Percentiles rank a stretch among this genome's conserved stretches.
These are phyloP conservation scores for Glarea lozoyensis DNA, from an alignment of 495 filamentous ascomycete genomes.

Conservation along the genomic window DNA sequence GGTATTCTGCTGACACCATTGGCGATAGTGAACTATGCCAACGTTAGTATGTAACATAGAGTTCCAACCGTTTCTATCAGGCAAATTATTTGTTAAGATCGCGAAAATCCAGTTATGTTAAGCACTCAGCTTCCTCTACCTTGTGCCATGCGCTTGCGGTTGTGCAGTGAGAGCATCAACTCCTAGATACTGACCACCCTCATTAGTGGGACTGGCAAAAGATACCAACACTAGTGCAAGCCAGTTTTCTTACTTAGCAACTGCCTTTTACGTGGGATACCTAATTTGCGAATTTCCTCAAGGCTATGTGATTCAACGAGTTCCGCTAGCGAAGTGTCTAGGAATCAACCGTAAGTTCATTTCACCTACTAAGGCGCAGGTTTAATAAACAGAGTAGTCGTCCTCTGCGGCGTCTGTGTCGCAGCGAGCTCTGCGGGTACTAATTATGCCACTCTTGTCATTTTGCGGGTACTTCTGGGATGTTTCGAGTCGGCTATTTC, in stretches of 20 bases:
- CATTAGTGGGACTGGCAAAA: slow-evolving; percentile 44
- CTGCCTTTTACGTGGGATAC: slow-evolving; percentile 52
- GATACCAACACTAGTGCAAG: slow-evolving; percentile 22
- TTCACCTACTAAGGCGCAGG: too few relatives aligned
- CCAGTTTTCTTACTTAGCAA: slow-evolving; percentile 28
- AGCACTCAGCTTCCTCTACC: too few relatives aligned
- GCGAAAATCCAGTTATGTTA: too few relatives aligned
- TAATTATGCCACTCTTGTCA: slow-evolving; percentile 36
- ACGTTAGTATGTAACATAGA: too few relatives aligned
- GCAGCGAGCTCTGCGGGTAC: slow-evolving; percentile 37
- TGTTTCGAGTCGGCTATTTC: slow-evolving; percentile 52
- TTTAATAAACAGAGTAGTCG: too few relatives aligned
- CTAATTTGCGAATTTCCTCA: slow-evolving; percentile 23
- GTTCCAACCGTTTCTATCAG: too few relatives aligned
- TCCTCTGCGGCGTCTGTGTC: slow-evolving; percentile 13
- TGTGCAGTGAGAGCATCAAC: too few relatives aligned
- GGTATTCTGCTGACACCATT: not conserved
- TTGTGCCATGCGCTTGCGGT: too few relatives aligned
- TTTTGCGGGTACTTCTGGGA: slow-evolving; percentile 51
- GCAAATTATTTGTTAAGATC: slow-evolving; percentile 41
- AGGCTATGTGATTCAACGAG: slow-evolving; percentile 32
- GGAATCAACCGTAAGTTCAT: slow-evolving; percentile 48
- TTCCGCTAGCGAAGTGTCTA: slow-evolving; percentile 51
- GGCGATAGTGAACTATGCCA: not conserved
- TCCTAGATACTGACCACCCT: slow-evolving; percentile 21